Conservation (phyloP, 768 basidiomycete genomes). For the Lentinula detonsa region DNA sequence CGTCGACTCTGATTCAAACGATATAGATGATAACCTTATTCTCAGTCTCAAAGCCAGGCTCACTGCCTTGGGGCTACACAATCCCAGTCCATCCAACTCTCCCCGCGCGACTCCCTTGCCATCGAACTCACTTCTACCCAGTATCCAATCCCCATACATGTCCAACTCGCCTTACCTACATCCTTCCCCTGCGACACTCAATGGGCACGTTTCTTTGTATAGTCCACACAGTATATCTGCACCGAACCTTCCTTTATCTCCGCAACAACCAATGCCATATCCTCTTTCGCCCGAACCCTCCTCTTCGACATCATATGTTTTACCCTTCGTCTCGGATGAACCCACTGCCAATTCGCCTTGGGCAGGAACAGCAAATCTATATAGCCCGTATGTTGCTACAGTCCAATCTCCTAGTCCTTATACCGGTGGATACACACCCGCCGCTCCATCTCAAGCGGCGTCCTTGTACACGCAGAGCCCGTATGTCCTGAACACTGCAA, state of each 20-base stretch:
- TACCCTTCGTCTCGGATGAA: not conserved
- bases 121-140: not conserved
- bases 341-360: not conserved
- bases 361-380: not conserved
- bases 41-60: conserved; percentile 1
- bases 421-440: not conserved
- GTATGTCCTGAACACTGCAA: not conserved
- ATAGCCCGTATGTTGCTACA: not conserved
- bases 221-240: conserved; percentile 2
- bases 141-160: not conserved
- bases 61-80: not conserved
- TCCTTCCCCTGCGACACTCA: not conserved
- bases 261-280: not conserved
- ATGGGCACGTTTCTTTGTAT: not conserved
- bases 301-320: not conserved
- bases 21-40: not conserved
- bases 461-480: not conserved
- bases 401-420: not conserved
- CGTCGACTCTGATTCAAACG: not conserved
- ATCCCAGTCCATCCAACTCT: not conserved
- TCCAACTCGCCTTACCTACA: not conserved
- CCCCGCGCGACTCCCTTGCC: not conserved
- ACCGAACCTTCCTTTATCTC: conserved; percentile 1
- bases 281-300: not conserved
- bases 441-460: not conserved